phyloP scores from a whole-genome alignment of 2,329 filamentous ascomycete genomes.

The Blumeria graminis region DNA sequence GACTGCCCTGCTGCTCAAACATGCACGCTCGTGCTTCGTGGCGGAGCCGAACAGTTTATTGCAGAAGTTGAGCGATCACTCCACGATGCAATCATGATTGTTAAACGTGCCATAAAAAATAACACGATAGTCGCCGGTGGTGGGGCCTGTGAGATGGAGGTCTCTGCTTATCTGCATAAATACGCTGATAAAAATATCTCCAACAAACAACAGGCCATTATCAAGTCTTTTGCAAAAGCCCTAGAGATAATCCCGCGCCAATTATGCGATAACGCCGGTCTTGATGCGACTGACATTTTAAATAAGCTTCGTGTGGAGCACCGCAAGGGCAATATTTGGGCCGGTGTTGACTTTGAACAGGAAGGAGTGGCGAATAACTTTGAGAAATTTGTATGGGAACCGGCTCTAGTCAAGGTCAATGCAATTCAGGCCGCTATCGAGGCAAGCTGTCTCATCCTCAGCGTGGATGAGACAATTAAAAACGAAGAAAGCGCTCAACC shows the following conservation, averaged over 20 bases:
- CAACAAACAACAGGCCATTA: slow-evolving; percentile 89
- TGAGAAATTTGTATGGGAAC: slow-evolving; percentile 93
- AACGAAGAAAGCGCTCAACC: slow-evolving; percentile 83
- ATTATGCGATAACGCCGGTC: slow-evolving; percentile 94
- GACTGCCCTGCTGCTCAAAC: slow-evolving; percentile 90
- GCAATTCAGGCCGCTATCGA: slow-evolving; percentile 90
- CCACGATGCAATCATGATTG: slow-evolving; percentile 99
- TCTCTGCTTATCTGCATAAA: slow-evolving; percentile 77
- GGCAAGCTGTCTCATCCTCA: slow-evolving; percentile 81
- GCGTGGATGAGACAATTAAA: slow-evolving; percentile 94
- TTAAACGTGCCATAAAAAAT: slow-evolving; percentile 94
- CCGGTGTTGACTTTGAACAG: slow-evolving; percentile 80
- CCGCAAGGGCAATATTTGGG: slow-evolving; percentile 78
- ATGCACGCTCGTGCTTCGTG: slow-evolving; percentile 83
- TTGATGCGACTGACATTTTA: slow-evolving; percentile 93
- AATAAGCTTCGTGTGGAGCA: slow-evolving; percentile 94
- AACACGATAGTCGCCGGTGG: slow-evolving; percentile 84
- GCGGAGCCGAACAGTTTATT: slow-evolving; percentile 96
- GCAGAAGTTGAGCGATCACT: slow-evolving; percentile 93
- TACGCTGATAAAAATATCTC: slow-evolving; percentile 83
- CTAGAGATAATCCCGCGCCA: slow-evolving; percentile 91
- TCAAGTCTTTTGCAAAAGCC: slow-evolving; percentile 94
- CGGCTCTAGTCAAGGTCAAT: slow-evolving; percentile 86
- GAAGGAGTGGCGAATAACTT: slow-evolving; percentile 91
- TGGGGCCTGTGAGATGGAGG: slow-evolving; percentile 87